Conservation (phyloP, 108 stramenopile genomes). For the Skeletonema tropicum region DNA sequence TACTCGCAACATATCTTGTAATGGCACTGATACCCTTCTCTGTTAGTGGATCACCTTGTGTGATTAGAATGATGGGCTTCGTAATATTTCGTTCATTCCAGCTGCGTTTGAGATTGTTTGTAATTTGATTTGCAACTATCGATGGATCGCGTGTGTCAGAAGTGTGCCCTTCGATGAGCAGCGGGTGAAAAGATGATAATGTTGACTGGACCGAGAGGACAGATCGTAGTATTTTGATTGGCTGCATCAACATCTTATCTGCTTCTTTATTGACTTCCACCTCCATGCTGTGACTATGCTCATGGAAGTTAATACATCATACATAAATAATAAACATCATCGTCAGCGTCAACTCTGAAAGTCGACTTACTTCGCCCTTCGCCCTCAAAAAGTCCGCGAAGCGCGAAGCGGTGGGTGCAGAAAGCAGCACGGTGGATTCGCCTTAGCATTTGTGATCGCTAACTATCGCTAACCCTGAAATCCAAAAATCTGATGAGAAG, state of each 20-base stretch:
- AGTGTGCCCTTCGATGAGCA: slow-evolving; percentile 36
- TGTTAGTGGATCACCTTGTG: slow-evolving; percentile 43
- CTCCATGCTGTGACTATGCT: no score
- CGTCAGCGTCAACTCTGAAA: no score
- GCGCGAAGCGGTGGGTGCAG: no score
- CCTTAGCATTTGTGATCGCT: no score
- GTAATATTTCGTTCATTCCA: slow-evolving; percentile 12
- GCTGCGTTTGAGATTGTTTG: slow-evolving; percentile 15
- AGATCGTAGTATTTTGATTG: slow-evolving; percentile 9
- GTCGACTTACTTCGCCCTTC: no score
- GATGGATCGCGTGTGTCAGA: slow-evolving; percentile 27
- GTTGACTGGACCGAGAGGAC: slow-evolving; percentile 22
- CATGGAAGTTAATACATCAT: no score
- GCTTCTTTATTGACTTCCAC: no score
- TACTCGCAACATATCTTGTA: slow-evolving; percentile 21
- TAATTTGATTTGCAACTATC: slow-evolving; percentile 28
- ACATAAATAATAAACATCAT: no score
- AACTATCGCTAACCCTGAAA: no score
- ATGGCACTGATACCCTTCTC: slow-evolving; percentile 40
- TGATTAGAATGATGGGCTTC: slow-evolving; percentile 31
- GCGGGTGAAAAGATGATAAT: slow-evolving; percentile 27
- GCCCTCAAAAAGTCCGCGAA: no score
- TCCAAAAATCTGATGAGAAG: no score
- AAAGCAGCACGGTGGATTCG: no score
- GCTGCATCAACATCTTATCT: neutral